These are phyloP conservation scores for Nannizziopsis arthrosporioides DNA, from an alignment of 2,329 filamentous ascomycete species.

Conservation along the genomic window DNA sequence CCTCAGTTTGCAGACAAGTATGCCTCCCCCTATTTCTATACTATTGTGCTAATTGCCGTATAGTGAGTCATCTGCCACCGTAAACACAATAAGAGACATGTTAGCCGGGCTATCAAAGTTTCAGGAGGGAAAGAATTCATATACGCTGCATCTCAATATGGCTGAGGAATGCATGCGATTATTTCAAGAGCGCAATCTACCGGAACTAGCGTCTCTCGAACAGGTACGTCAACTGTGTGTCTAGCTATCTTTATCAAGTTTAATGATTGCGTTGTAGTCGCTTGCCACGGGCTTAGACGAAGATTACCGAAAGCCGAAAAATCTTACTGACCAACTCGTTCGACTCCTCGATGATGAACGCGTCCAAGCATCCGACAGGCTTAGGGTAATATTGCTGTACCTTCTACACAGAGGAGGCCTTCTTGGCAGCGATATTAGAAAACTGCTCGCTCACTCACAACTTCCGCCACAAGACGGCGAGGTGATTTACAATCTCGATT, in stretches of 20 bases:
- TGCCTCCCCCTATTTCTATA: constrained; percentile 7
- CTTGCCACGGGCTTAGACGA: constrained; percentile 88
- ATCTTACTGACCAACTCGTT: constrained; percentile 72
- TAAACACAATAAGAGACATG: constrained; percentile 96
- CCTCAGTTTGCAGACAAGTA: constrained; percentile 73
- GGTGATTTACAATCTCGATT: constrained; percentile 60
- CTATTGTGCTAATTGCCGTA: not conserved
- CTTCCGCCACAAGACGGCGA: constrained; percentile 63
- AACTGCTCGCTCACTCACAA: constrained; percentile 70
- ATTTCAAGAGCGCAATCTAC: constrained; percentile 72
- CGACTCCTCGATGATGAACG: constrained; percentile 77
- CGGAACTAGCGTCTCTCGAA: constrained; percentile 77
- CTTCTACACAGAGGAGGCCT: constrained; percentile 77
- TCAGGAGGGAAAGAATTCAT: constrained; percentile 87
- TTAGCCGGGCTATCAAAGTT: constrained; percentile 88
- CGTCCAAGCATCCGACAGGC: constrained; percentile 58
- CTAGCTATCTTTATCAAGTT: constrained; percentile 3
- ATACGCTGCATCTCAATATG: constrained; percentile 90
- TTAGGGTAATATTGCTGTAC: constrained; percentile 78
- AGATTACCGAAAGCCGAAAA: constrained; percentile 81
- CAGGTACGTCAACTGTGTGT: constrained; percentile 43
- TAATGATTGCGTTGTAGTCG: constrained; percentile 3
- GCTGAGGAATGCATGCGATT: constrained; percentile 93
- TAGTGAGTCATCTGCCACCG: constrained; percentile 55
- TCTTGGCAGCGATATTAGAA: constrained; percentile 68